Conservation (phyloP, 2,329 filamentous ascomycete species). For the Knufia fluminis region DNA sequence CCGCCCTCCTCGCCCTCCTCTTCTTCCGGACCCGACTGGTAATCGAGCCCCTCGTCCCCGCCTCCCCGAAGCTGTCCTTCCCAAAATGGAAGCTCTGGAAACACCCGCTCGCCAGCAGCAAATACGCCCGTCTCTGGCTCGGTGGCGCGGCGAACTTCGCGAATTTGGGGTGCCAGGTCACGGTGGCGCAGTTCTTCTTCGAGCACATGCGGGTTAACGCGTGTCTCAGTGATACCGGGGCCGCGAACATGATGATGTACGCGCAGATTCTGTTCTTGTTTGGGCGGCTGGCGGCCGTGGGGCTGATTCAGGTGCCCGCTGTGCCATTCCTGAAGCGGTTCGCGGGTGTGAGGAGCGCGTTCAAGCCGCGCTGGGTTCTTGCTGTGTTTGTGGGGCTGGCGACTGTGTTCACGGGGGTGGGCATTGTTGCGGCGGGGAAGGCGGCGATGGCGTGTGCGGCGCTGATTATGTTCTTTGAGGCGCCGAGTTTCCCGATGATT, state of each 20-base stretch:
- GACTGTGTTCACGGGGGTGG: slow-evolving; percentile 49
- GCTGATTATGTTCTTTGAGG: slow-evolving; percentile 70
- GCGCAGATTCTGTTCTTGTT: slow-evolving; percentile 65
- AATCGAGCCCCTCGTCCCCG: slow-evolving; percentile 61
- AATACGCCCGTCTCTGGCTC: slow-evolving; percentile 67
- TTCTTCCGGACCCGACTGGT: slow-evolving; percentile 59
- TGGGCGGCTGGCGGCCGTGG: slow-evolving; percentile 60
- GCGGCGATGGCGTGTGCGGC: slow-evolving; percentile 49
- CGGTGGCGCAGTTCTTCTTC: slow-evolving; percentile 56
- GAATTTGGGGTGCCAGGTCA: slow-evolving; percentile 64
- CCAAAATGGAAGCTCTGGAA: slow-evolving; percentile 26
- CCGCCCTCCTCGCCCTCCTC: slow-evolving; percentile 33
- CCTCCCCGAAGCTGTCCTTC: slow-evolving; percentile 47
- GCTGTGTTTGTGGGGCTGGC: slow-evolving; percentile 56
- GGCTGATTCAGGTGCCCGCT: slow-evolving; percentile 47
- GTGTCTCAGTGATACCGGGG: slow-evolving; percentile 45
- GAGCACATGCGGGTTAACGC: slow-evolving; percentile 58
- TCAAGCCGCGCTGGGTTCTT: slow-evolving; percentile 61
- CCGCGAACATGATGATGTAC: slow-evolving; percentile 61
- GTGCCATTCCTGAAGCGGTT: neutral
- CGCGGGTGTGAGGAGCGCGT: slow-evolving; percentile 27
- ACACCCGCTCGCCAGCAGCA: slow-evolving; percentile 27
- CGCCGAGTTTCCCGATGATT: slow-evolving; percentile 71
- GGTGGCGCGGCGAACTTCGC: slow-evolving; percentile 68
- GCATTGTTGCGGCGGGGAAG: slow-evolving; percentile 39